phyloP scores from a whole-genome alignment of 2,329 filamentous ascomycete genomes.

The Leptographium flavum region DNA sequence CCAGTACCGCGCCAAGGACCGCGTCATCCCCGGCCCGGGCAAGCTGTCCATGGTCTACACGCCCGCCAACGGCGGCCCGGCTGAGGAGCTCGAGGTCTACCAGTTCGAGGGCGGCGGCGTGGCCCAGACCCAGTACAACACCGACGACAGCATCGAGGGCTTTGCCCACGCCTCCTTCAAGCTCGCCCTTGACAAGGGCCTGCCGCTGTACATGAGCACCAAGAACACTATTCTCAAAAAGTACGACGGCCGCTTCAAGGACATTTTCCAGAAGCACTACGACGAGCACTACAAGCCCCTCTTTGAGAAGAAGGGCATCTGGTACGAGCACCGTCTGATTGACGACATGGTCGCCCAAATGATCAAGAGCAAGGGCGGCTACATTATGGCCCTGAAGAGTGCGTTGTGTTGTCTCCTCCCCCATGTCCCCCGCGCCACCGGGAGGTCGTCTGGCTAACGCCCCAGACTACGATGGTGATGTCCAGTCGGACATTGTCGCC shows the following conservation, averaged over 20 bases:
- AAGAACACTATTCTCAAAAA: conserved; percentile 99
- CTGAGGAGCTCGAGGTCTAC: conserved; percentile 78
- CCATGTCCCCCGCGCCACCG: no score
- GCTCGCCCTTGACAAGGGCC: conserved; percentile 70
- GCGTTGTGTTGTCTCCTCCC: no score
- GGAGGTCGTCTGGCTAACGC: no score
- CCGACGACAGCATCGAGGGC: conserved; percentile 82
- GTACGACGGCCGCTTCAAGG: conserved; percentile 98
- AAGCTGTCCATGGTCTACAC: conserved; percentile 94
- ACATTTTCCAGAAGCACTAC: conserved; percentile 97
- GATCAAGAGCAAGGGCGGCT: conserved; percentile 96
- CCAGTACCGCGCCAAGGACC: conserved; percentile 95
- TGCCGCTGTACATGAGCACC: conserved; percentile 99
- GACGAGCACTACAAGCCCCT: conserved; percentile 73
- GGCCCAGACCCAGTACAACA: conserved; percentile 96
- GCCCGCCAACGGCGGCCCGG: conserved; percentile 61
- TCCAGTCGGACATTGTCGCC: conserved; percentile 95
- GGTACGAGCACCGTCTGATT: conserved; percentile 98
- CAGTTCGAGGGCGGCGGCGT: conserved; percentile 78
- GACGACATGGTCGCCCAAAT: conserved; percentile 99
- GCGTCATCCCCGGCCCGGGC: conserved; percentile 66
- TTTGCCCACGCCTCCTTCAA: conserved; percentile 97
- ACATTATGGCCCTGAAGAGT: conserved; percentile 98
- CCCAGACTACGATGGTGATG: conserved; percentile 87
- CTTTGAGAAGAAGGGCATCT: conserved; percentile 85